Percentiles rank a stretch among this genome's conserved stretches.
Conservation (phyloP, 495 filamentous ascomycete species). For the Penicillium taxi region DNA sequence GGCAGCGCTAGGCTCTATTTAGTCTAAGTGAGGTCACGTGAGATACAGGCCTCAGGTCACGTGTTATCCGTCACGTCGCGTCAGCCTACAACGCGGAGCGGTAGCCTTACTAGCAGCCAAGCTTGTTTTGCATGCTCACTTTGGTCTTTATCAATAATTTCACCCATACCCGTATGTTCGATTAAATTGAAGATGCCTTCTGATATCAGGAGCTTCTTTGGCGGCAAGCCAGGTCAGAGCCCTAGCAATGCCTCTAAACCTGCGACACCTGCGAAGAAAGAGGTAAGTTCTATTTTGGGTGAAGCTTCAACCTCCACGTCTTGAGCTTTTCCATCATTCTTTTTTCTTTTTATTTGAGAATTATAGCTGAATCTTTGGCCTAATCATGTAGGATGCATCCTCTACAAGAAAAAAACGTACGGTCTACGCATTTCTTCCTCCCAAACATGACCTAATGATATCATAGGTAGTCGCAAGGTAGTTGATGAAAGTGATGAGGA, state of each 20-base stretch:
- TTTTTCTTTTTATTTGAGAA: background rate
- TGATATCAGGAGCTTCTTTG: slow-evolving; percentile 79
- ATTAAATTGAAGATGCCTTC: slow-evolving; percentile 47
- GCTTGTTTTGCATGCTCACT: no score
- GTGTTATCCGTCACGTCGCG: slow-evolving; percentile 15
- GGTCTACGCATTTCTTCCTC: slow-evolving; percentile 1
- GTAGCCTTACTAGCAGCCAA: background rate
- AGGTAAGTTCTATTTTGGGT: slow-evolving; percentile 30
- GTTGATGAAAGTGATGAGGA: slow-evolving; percentile 74
- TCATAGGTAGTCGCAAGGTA: slow-evolving; percentile 57
- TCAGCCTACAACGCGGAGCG: background rate
- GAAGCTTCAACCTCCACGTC: background rate
- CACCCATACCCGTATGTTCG: background rate
- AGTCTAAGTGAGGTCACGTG: slow-evolving; percentile 1
- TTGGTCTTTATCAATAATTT: background rate
- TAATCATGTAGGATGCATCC: slow-evolving; percentile 23
- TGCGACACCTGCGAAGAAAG: slow-evolving; percentile 31
- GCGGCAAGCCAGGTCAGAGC: slow-evolving; percentile 40
- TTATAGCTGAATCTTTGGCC: slow-evolving; percentile 4
- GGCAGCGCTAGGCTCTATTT: slow-evolving; percentile 10
- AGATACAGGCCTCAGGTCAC: background rate
- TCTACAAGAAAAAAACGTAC: slow-evolving; percentile 35
- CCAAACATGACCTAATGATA: slow-evolving; percentile 8
- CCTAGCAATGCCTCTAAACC: slow-evolving; percentile 16
- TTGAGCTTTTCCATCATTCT: background rate